Evolutionary conservation across 1,284 basidiomycete species (phyloP).

Genomic region (Caloboletus firmus): DNA sequence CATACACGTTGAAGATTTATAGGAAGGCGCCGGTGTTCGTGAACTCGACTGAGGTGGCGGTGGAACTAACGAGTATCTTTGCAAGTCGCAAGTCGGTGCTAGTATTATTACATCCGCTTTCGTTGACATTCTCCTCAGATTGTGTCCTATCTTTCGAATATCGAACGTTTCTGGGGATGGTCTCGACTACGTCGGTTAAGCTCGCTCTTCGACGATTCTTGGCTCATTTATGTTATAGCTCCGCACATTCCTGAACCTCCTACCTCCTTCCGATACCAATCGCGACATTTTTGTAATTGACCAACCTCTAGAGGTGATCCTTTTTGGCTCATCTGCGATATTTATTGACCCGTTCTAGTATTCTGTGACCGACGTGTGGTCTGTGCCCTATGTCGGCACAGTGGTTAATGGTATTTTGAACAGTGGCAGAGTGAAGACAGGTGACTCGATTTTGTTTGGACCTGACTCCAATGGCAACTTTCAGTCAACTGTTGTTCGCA

Average conservation of each 20-base stretch:
- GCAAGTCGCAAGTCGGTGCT: constrained; percentile 28
- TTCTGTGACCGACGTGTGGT: constrained; percentile 83
- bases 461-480: constrained; percentile 95
- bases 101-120: not conserved
- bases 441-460: constrained; percentile 84
- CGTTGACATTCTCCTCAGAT: constrained; percentile 42
- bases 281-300: constrained; percentile 79
- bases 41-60: constrained; percentile 70
- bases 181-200: constrained; percentile 63
- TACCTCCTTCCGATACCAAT: constrained; percentile 82
- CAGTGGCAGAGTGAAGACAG: constrained; percentile 72
- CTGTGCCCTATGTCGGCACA: constrained; percentile 92
- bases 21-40: constrained; percentile 81
- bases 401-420: constrained; percentile 93
- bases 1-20: constrained; percentile 5
- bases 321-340: not conserved
- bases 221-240: constrained; percentile 44
- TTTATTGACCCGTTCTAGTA: constrained; percentile 47
- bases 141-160: constrained; percentile 92
- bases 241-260: constrained; percentile 81
- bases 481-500: constrained; percentile 78
- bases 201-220: constrained; percentile 1
- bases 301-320: constrained; percentile 80
- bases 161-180: constrained; percentile 96
- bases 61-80: constrained; percentile 75